Conservation (phyloP, 345 rosid species). For the Capsella bursapastoris region DNA sequence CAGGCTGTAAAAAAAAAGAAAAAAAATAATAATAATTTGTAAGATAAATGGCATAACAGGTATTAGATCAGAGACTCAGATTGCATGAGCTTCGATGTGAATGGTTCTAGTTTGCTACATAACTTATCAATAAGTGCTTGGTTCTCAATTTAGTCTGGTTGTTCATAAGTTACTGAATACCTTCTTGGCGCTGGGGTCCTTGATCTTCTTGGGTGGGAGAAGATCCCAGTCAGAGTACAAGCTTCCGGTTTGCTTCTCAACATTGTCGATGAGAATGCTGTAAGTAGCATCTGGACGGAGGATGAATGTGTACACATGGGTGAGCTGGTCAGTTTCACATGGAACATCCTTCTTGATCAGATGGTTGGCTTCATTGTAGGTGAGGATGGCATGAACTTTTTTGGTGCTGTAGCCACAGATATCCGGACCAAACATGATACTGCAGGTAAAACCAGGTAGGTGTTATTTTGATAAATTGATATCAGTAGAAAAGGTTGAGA, state of each 20-base stretch:
- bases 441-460: constrained; percentile 52
- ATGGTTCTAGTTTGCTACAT: not conserved
- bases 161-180: constrained; percentile 46
- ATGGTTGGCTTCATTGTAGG: constrained; percentile 76
- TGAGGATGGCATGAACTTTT: constrained; percentile 99
- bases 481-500: not conserved
- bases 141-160: not conserved
- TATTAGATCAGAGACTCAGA: not conserved
- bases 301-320: constrained; percentile 90
- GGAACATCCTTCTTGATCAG: constrained; percentile 97
- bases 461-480: too few species aligned
- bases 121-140: not conserved
- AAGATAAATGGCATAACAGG: not conserved
- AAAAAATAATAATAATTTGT: not conserved
- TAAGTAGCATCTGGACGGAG: constrained; percentile 95
- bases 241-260: constrained; percentile 93
- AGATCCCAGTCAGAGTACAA: constrained; percentile 93
- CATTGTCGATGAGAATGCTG: constrained; percentile 88
- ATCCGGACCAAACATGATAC: constrained; percentile 99
- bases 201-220: constrained; percentile 84
- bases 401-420: constrained; percentile 97
- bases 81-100: not conserved
- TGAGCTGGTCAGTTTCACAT: constrained; percentile 98
- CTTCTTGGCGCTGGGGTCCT: constrained; percentile 94
- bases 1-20: constrained; percentile 63